phyloP scores from a whole-genome alignment of 1,284 basidiomycete genomes.

The Anthracocystis panici-leucophaei region DNA sequence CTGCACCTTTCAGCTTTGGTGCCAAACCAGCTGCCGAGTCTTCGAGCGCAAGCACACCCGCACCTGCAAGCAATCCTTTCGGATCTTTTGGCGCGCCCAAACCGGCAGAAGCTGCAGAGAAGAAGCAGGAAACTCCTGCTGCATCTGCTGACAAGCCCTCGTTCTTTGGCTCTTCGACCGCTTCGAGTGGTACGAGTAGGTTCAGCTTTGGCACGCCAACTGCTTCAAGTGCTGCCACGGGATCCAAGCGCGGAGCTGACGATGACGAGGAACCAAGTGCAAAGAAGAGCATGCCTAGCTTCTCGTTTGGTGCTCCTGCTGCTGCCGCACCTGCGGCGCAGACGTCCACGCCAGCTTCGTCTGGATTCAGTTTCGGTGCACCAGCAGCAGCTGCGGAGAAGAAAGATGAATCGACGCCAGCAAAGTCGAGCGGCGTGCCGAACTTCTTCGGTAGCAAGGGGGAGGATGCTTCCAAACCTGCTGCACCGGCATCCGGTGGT shows the following conservation, averaged over 20 bases:
- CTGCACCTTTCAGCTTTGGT: slow-evolving; percentile 38
- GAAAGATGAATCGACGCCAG: slow-evolving; percentile 27
- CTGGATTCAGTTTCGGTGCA: slow-evolving; percentile 29
- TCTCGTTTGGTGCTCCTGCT: slow-evolving; percentile 47
- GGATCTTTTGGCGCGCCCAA: slow-evolving; percentile 20
- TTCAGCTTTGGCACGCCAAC: slow-evolving; percentile 52
- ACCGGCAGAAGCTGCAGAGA: slow-evolving; percentile 19
- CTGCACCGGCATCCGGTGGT: slow-evolving; percentile 11
- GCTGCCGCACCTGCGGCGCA: slow-evolving; percentile 3
- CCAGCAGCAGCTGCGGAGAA: slow-evolving; percentile 20
- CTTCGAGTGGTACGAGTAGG: slow-evolving; percentile 8
- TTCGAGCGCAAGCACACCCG: background rate
- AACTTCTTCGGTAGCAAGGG: slow-evolving; percentile 49
- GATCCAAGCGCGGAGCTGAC: slow-evolving; percentile 35
- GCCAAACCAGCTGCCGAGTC: slow-evolving; percentile 20
- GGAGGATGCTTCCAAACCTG: slow-evolving; percentile 23
- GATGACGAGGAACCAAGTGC: slow-evolving; percentile 34
- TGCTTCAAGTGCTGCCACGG: slow-evolving; percentile 5
- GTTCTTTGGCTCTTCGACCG: slow-evolving; percentile 40
- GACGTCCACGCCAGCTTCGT: slow-evolving; percentile 5
- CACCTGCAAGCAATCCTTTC: slow-evolving; percentile 1
- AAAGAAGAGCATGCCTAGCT: slow-evolving; percentile 45
- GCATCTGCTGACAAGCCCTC: slow-evolving; percentile 23
- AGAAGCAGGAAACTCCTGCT: slow-evolving; percentile 8
- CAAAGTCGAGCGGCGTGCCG: slow-evolving; percentile 24